Evolutionary conservation across 2,329 filamentous ascomycete genomes (phyloP), one percentile per base, ranked within the genome.

Genomic region (Piedraia hortae): DNA sequence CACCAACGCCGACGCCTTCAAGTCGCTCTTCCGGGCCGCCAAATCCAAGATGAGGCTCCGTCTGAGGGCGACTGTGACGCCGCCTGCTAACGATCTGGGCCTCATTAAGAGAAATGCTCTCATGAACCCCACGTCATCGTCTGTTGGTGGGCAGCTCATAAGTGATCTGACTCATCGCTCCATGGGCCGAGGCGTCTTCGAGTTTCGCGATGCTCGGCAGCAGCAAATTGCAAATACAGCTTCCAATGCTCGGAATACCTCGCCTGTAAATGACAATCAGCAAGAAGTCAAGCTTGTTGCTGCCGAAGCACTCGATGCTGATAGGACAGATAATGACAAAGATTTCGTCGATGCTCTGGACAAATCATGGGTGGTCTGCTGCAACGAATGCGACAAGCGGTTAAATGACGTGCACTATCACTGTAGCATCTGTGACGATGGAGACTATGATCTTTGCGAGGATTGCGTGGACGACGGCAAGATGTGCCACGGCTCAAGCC

Each of bases 1-100:
- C 29, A 55, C 56, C 42, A 88, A 90, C 40, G 50, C 61, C 5
- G 57, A 73, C 20, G 74, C 89, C 38, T 97, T 90, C 58, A 93
- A 91, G 56, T 85, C 91, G 44, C 68, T 97, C 18, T 82, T 85
- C 44, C 71, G 85, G 38, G 85, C 85, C 33, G 85, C 85, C 31
- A 97, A 91, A 55, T 85, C 85, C 16, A 97, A 97, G 59, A 66
- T 80, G 33, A 97, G 93, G 66, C 67, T 97, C 35, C 80, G 85
- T 47, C 62, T 97, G 27, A 74, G 39, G 31, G 41, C 39, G 4
- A 41, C 41, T n/a, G 36, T 42, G 20, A 33, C 34, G 4, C 33
- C 38, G 7, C 4, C 19, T 9, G 28, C 26, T 14, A n/a, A n/a
- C n/a, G n/a, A n/a, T n/a, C n/a, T n/a, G n/a, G n/a, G n/a, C n/a